A percentile compares a stretch with the other conserved stretches of the same genome.
phyloP scores from a whole-genome alignment of 352 stramenopile genomes.

The Albugo laibachii region DNA sequence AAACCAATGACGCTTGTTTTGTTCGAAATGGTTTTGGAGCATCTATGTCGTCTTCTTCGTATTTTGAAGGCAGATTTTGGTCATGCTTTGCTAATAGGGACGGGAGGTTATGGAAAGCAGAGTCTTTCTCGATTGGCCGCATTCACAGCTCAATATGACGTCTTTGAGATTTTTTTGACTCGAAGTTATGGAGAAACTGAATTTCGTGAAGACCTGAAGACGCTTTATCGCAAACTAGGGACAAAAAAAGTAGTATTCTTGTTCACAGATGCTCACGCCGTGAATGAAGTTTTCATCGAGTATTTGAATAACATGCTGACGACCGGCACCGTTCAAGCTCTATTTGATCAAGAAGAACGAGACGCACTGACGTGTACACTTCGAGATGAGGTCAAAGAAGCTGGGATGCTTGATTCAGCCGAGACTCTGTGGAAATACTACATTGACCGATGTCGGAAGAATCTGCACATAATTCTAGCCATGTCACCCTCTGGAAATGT shows the following conservation, averaged over 20 bases:
- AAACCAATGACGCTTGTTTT: constrained; percentile 90
- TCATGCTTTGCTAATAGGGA: constrained; percentile 86
- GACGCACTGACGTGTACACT: constrained; percentile 70
- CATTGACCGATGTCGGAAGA: constrained; percentile 83
- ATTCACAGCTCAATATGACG: constrained; percentile 84
- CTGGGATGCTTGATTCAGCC: constrained; percentile 76
- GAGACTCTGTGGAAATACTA: constrained; percentile 92
- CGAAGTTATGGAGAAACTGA: constrained; percentile 86
- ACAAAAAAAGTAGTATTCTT: constrained; percentile 85
- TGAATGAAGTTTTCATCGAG: constrained; percentile 92
- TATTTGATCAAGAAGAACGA: constrained; percentile 87
- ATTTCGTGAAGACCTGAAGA: constrained; percentile 89
- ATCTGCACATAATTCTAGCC: constrained; percentile 86
- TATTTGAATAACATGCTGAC: constrained; percentile 97
- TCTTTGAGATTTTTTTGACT: constrained; percentile 90
- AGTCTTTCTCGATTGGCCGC: constrained; percentile 80
- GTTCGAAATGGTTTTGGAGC: constrained; percentile 91
- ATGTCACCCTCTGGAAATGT: constrained; percentile 90
- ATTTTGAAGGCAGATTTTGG: constrained; percentile 85
- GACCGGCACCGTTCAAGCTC: constrained; percentile 82
- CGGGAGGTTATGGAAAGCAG: constrained; percentile 89
- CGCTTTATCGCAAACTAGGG: constrained; percentile 80
- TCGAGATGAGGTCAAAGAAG: constrained; percentile 75
- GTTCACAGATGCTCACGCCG: constrained; percentile 90
- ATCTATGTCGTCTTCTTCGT: constrained; percentile 82